Evolutionary conservation across 345 rosid species (phyloP).

Genomic region (Aethionema arabicum): DNA sequence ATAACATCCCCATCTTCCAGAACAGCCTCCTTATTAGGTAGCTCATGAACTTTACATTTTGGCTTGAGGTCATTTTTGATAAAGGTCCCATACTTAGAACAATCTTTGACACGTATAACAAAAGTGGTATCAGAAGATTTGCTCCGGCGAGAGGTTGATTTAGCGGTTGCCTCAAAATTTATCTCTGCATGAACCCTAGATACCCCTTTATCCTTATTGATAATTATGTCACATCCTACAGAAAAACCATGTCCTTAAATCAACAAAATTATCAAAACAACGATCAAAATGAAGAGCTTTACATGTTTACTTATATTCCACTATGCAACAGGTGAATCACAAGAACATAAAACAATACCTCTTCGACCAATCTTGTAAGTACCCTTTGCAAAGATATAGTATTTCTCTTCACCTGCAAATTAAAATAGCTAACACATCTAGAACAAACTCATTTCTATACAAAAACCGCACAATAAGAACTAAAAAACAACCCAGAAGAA

Average conservation of each 20-base stretch:
- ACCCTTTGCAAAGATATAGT: slow-evolving; percentile 63
- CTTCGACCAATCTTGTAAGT: slow-evolving; percentile 73
- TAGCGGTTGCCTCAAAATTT: slow-evolving; percentile 52
- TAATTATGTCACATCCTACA: slow-evolving; percentile 82
- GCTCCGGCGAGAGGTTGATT: slow-evolving; percentile 26
- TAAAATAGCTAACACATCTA: background rate
- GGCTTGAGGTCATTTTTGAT: slow-evolving; percentile 46
- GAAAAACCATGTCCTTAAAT: slow-evolving; percentile 1
- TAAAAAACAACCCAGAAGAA: background rate
- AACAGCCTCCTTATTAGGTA: slow-evolving; percentile 55
- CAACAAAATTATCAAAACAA: background rate
- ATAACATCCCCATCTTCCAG: slow-evolving; percentile 70
- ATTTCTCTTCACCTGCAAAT: slow-evolving; percentile 61
- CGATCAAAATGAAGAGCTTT: background rate
- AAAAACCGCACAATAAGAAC: background rate
- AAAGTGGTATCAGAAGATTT: slow-evolving; percentile 37
- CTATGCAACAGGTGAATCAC: background rate
- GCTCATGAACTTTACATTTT: slow-evolving; percentile 61
- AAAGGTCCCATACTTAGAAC: slow-evolving; percentile 89
- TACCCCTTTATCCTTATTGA: slow-evolving; percentile 81
- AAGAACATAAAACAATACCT: slow-evolving; percentile 40
- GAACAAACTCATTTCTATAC: background rate
- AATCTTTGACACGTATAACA: slow-evolving; percentile 60
- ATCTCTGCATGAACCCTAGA: slow-evolving; percentile 88
- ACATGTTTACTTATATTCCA: background rate